Evolutionary conservation across 176 grass and related monocot species (phyloP), one percentile per base, ranked within the genome.

Genomic region (Oryza australiensis): DNA sequence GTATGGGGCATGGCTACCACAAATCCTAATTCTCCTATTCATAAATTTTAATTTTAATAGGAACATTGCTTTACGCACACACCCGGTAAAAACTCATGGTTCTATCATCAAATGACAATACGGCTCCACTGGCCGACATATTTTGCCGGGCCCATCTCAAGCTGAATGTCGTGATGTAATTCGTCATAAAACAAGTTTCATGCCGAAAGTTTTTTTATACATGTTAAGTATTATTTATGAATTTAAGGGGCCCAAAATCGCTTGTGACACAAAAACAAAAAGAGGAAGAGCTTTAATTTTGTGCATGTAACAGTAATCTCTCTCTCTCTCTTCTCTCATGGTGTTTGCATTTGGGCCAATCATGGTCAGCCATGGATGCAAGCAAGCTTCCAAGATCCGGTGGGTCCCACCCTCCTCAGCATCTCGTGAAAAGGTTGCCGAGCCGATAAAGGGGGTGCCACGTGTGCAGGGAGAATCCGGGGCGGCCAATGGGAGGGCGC

Each of bases 351-450:
- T 40, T 9, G 23, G 70, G 12, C 82, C 82, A 85, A 82, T 76
- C 66, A 66, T 40, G 20, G 35, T 77, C 32, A 46, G 79, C 73
- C 88, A 74, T 78, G 79, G 66, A 73, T 66, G 67, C 83, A 40
- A 13, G 68, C 72, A 82, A 89, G 83, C 59, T 20, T 68, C 83
- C 88, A 90, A 90, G 73, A 86, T 90, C 83, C 67, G 42, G 79
- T 42, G 83, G 88, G 79, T 0, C 83, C 88, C 79, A 12, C 73
- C 59, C 0, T 37, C 48, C 37, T 29, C 82, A 24, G 83, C 59
- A 60, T 89, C 83, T 82, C 78, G 66, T 86, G 88, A 40, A 73
- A 86, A 89, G 83, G 78, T 73, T 13, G 41, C 33, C 38, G 18
- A 3, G 35, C 30, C 41, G 83, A 85, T 85, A 77, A 77, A 89